A percentile compares a stretch with the other conserved stretches of the same genome.
phyloP scores from a whole-genome alignment of 169 alveolate genomes.

The Plasmodium gallinaceum region DNA sequence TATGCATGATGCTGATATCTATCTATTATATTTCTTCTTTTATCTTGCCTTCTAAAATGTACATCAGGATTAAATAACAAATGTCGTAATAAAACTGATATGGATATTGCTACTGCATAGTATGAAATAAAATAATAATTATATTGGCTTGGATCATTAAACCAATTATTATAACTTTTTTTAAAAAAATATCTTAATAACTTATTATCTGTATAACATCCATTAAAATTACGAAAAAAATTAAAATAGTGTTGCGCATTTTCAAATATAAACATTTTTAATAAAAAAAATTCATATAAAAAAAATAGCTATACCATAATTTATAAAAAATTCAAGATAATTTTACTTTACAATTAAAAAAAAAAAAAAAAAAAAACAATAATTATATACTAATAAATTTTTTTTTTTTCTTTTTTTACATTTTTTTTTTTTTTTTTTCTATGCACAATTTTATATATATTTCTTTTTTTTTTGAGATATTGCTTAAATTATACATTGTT shows the following conservation, averaged over 20 bases:
- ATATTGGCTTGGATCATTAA: conserved; percentile 86
- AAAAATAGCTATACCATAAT: conserved; percentile 14
- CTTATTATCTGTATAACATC: conserved; percentile 83
- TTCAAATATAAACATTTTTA: conserved; percentile 67
- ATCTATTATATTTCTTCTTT: conserved; percentile 79
- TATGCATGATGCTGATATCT: conserved; percentile 84
- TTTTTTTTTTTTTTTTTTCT: not conserved
- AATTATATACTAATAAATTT: not conserved
- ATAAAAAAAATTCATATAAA: not conserved
- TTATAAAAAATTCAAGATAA: not conserved
- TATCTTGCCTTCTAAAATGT: conserved; percentile 78
- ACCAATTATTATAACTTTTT: conserved; percentile 85
- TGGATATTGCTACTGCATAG: conserved; percentile 70
- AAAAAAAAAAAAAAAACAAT: not conserved
- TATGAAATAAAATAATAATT: conserved; percentile 82
- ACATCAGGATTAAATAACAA: conserved; percentile 75
- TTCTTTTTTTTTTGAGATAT: not conserved
- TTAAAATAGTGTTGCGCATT: conserved; percentile 74
- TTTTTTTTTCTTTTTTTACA: conserved; percentile 2
- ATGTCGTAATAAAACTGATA: conserved; percentile 43
- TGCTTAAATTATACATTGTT: too few species aligned
- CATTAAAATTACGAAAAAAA: conserved; percentile 73
- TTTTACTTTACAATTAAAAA: not conserved
- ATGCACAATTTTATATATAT: not conserved
- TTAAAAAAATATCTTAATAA: conserved; percentile 84